Base-by-base conservation (phyloP, 352 stramenopile genomes). In the Globisporangium takayamanum region DNA sequence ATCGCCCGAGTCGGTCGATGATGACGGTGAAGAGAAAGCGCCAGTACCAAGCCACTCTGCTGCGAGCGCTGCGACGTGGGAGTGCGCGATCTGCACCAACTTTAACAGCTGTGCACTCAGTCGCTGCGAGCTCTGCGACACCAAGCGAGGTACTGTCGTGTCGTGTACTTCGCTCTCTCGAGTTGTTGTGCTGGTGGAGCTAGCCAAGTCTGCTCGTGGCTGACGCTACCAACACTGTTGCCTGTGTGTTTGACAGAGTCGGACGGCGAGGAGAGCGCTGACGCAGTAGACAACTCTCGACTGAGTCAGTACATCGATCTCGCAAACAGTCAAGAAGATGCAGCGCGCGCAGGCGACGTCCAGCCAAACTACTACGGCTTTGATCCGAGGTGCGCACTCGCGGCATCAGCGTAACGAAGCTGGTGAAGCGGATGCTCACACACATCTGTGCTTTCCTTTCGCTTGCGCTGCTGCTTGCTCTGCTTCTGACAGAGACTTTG, bases 11-110 rank as follows among this genome's bases (percentile, higher is more conserved):
- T 52, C 64, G 37, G 47, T 74, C n/a, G 53, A 67, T 12, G 11
- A 71, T 41, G 50, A 74, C 16, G 55, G 65, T 2, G 60, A 57
- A 30, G 56, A 62, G 39, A 41, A 55, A 22, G 48, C 37, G 15
- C 49, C 30, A 12, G 26, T 7, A 1, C 18, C 44, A n/a, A 28
- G 41, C 7, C 5, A 12, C 44, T 18, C 20, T 10, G 5, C 56
- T 18, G n/a, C 28, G 37, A 39, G 33, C 11, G 33, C 33, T 39
- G 28, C 20, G 42, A 63, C 58, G 16, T 63, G 58, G 58, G 59
- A 64, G 45, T 88, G 78, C 49, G 60, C 66, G 3, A 70, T 87
- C 5, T 88, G 78, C 59, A 88, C 78, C 25, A 84, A 81, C 56
- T 67, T 80, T 30, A 88, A 88, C 51, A 57, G 59, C 20, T 20